Evolutionary conservation across 2,329 filamentous ascomycete species (phyloP), one percentile per base, ranked within the genome.

Genomic region (Amesomyces nigricolor): DNA sequence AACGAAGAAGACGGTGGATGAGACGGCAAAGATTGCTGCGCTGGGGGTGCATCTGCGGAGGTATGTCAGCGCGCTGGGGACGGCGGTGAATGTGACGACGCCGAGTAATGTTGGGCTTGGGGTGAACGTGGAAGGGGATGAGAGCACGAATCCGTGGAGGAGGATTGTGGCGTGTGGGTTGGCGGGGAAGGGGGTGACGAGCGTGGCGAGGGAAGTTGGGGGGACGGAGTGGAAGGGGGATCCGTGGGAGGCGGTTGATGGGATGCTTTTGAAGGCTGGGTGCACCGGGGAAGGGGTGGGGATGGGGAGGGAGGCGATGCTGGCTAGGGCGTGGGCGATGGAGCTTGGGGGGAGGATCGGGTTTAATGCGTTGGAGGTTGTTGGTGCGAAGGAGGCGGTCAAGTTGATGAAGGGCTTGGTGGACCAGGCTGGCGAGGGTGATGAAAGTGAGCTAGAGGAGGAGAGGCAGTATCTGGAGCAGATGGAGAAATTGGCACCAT

Each of bases 161-260:
- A 79, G 91, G 59, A 95, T 97, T 69, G 85, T 91, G n/a, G 87
- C 91, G 13, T 97, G 92, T 75, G 94, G 94, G 0, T 71, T 97
- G 39, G 83, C 86, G 58, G 91, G 87, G 22, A 89, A 88, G 73
- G 77, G 79, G 58, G 86, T 89, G 51, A 95, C 89, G n/a, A 91
- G 82, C 68, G 78, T 96, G 56, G 74, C 76, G 60, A 75, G 73
- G 39, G 78, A 88, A 69, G 59, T 76, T 49, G 43, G 39, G 11
- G 67, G 11, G 59, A 56, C 30, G 63, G n/a, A 42, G 16, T 9
- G 39, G 44, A 39, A 11, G 11, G 26, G 26, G 13, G 17, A 22
- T 22, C 37, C 13, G 42, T 44, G 13, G n/a, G 39, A n/a, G 16
- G 78, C 95, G 57, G 74, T 76, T 61, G 76, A 73, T 40, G 78